These are phyloP conservation scores for Penicillium sp. DNA, from an alignment of 2,329 filamentous ascomycete genomes.

Conservation along the genomic window DNA sequence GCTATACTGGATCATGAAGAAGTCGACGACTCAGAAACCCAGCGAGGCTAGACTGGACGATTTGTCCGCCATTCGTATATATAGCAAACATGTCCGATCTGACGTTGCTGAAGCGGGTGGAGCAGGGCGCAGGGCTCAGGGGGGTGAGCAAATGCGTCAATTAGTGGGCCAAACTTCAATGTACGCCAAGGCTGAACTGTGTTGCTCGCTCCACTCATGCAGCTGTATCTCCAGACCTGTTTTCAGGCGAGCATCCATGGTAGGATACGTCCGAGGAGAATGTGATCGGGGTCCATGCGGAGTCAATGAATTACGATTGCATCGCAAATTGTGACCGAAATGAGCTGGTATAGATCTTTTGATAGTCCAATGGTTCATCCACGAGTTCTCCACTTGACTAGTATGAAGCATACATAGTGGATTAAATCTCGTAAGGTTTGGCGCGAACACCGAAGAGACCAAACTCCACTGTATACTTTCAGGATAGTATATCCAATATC, in stretches of 20 bases:
- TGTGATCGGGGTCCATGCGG: too few species aligned
- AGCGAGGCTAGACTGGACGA: neutral
- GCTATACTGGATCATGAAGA: neutral
- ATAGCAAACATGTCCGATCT: constrained; percentile 3
- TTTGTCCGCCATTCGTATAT: neutral
- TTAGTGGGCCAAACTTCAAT: constrained; percentile 7
- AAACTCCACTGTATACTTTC: too few species aligned
- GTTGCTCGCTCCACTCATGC: too few species aligned
- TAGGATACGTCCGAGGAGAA: neutral
- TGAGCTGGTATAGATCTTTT: too few species aligned
- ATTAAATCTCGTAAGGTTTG: too few species aligned
- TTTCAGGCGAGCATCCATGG: constrained; percentile 3
- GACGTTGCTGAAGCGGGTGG: constrained; percentile 5
- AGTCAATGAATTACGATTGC: too few species aligned
- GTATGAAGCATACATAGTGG: too few species aligned
- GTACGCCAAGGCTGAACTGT: constrained; percentile 1
- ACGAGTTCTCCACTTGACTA: too few species aligned
- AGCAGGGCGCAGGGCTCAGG: constrained; percentile 9
- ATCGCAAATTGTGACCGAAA: too few species aligned
- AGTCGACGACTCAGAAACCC: neutral
- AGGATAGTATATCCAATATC: too few species aligned
- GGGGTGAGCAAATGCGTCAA: constrained; percentile 12
- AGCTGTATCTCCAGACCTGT: neutral
- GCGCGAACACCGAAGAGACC: too few species aligned
- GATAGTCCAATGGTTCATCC: too few species aligned